Conservation (phyloP, 2,329 filamentous ascomycete genomes). For the Pseudocercospora musae region DNA sequence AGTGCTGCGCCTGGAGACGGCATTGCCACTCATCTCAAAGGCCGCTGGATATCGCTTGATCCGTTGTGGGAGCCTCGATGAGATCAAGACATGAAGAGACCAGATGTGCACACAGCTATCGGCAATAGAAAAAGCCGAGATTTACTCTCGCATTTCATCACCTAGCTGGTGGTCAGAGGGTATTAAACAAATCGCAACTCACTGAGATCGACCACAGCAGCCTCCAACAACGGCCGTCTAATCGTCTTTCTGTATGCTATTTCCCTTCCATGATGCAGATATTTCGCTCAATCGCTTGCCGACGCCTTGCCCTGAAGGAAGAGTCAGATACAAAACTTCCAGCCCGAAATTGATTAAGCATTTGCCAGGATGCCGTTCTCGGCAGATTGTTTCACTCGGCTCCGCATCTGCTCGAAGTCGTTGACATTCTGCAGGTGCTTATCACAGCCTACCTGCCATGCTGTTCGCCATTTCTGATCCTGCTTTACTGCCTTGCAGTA, state of each 20-base stretch:
- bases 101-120: neutral
- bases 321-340: too few species aligned
- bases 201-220: neutral
- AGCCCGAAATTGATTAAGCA: neutral
- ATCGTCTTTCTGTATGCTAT: neutral
- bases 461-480: slow-evolving; percentile 60
- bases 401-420: slow-evolving; percentile 53
- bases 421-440: slow-evolving; percentile 59
- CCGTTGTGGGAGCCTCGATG: too few species aligned
- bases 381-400: slow-evolving; percentile 37
- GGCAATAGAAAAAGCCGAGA: neutral
- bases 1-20: too few species aligned
- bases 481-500: slow-evolving; percentile 62
- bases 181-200: neutral
- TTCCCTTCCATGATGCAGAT: neutral
- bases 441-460: slow-evolving; percentile 59
- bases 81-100: neutral
- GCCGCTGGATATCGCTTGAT: too few species aligned
- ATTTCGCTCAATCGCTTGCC: neutral
- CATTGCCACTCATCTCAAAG: too few species aligned
- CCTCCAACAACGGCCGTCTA: slow-evolving; percentile 2
- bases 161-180: neutral
- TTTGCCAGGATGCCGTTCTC: slow-evolving; percentile 24
- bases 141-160: neutral
- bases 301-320: neutral